Base-by-base conservation (phyloP, 2,329 filamentous ascomycete genomes). In the Penicillium digitatum region DNA sequence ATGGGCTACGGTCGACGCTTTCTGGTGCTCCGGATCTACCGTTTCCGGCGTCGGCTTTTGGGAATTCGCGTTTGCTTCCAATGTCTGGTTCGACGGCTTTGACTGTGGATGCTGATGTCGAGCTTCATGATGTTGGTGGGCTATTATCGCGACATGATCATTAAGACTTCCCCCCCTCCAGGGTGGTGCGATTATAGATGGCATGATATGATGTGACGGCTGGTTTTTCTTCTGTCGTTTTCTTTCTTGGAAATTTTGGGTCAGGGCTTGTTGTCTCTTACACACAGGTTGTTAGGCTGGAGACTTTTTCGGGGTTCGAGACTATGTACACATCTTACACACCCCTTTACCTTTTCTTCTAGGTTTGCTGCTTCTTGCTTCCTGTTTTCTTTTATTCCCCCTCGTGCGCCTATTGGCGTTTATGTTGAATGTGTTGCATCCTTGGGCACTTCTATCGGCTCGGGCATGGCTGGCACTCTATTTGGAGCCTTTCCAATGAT, bases 121-220 rank as follows among this genome's bases (percentile, higher is more conserved):
- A 72, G 44, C 63, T 79, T 12, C 75, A 76, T 49, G 76, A 78
- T 64, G 71, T 78, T 3, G 75, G 76, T 1, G 75, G 76, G 1
- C 62, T 78, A 5, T 62, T 78, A 20, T 65, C 61, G 9, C 55
- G 53, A 27, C 34, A 37, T 26, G 40, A 22, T 2, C 11, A 9
- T 12, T 32, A n/a, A 35, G 8, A 18, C 32, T 35, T 35, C 0
- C 5, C 3, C 7, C 8, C 16, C n/a, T 3, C 24, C 10, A 27
- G 9, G 12, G n/a, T 34, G 26, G 27, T 40, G n/a, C 20, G 22
- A 43, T 31, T 22, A 35, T 44, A 53, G 42, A 18, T 53, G 27
- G 49, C 5, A 34, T 42, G 35, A 53, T 2, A 43, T 49, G 51
- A 48, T 42, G 9, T 53, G 12, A 53, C 12, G 51, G 22, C 27